phyloP scores from a whole-genome alignment of 805 yeast species.

The Metschnikowia amazonensis region DNA sequence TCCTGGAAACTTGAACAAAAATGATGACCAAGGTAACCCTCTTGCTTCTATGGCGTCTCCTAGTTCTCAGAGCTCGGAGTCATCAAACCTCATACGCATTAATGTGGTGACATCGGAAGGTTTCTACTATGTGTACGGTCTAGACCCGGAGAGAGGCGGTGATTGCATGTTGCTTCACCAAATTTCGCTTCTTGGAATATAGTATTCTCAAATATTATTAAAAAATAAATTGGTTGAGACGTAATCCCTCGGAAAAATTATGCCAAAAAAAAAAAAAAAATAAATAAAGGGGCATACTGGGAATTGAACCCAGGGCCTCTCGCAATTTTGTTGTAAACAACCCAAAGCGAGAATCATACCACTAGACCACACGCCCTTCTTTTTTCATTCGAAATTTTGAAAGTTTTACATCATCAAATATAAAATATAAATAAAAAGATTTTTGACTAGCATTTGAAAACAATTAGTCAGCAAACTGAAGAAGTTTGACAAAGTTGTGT shows the following conservation, averaged over 20 bases:
- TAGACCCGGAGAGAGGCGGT: constrained; percentile 89
- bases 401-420: no score
- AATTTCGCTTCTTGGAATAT: constrained; percentile 46
- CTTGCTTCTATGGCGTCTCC: constrained; percentile 6
- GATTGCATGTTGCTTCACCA: constrained; percentile 81
- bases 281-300: constrained; percentile 18
- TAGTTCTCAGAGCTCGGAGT: constrained; percentile 12
- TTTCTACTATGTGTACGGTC: constrained; percentile 69
- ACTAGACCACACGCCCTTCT: constrained; percentile 20
- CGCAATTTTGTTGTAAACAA: constrained; percentile 6
- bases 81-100: constrained; percentile 40
- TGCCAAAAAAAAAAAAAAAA: background rate
- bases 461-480: no score
- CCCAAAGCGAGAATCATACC: constrained; percentile 21
- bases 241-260: no score
- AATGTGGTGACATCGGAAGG: constrained; percentile 82
- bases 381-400: no score
- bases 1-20: constrained; percentile 17
- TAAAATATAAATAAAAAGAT: no score
- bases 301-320: constrained; percentile 21
- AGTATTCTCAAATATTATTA: background rate
- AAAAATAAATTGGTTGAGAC: no score
- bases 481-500: no score
- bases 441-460: no score
- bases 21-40: constrained; percentile 9